Evolutionary conservation across 108 stramenopile genomes (phyloP), one percentile per base, ranked within the genome.

Genomic region (Cyclotella cryptica): DNA sequence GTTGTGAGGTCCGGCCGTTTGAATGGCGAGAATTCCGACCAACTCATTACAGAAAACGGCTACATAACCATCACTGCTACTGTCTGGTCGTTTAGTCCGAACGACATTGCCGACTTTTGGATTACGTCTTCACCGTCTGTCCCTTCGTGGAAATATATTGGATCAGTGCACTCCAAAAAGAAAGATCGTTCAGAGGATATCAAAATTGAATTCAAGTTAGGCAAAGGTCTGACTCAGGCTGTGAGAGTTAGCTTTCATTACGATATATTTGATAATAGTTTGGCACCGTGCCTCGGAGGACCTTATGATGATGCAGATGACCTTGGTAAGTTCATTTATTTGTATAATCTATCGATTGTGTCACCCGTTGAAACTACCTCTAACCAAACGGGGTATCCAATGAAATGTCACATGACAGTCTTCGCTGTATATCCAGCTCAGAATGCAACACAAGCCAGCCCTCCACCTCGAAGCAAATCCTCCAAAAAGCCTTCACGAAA

Each of bases 171-270:
- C 35, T 64, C 72, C 14, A 41, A 17, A 40, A 46, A 27, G 19
- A n/a, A 27, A 15, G 72, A 39, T 14, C 46, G 61, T 1, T 17
- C 10, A 11, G 7, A 11, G 19, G 53, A 47, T 6, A 13, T 71
- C 4, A 26, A 10, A 17, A 28, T 66, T 63, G 51, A 44, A 1
- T 75, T 67, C 45, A 66, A 40, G 17, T 30, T 75, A 4, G 66
- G 66, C 35, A 22, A 46, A 59, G 74, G 64, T 1, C 10, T 5
- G 5, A 69, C 21, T 26, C 74, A 75, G 15, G 45, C 64, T 10
- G 74, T 75, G 10, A 40, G 74, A 39, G 74, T 75, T 3, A 75
- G 67, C 66, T 75, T 75, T 41, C 46, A 66, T 10, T 75, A 75
- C 66, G 17, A 18, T 9, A 54, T 10, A 51, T 3, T 51, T 17